These are phyloP conservation scores for Monocercomonoides exilis DNA, from an alignment of 78 protist genomes.

Conservation along the genomic window DNA sequence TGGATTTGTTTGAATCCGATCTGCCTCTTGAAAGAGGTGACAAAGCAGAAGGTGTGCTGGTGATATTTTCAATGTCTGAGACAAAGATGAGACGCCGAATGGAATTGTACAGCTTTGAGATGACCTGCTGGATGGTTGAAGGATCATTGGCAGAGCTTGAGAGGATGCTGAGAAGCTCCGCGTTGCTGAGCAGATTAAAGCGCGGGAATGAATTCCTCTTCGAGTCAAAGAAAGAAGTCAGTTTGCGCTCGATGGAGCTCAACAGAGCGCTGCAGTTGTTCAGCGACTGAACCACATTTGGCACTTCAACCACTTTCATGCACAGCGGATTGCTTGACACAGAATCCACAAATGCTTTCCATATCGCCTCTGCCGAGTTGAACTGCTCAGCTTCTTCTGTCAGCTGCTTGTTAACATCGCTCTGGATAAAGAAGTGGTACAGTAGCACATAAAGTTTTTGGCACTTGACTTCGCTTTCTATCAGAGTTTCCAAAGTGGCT, in stretches of 20 bases:
- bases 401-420: slow-evolving; percentile 20
- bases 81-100: too few relatives aligned
- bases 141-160: too few relatives aligned
- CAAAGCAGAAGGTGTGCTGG: too few relatives aligned
- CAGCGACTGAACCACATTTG: slow-evolving; percentile 17
- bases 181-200: slow-evolving; percentile 59
- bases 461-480: slow-evolving; percentile 28
- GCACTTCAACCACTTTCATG: slow-evolving; percentile 8
- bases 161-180: slow-evolving; percentile 56
- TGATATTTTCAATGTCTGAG: too few relatives aligned
- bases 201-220: slow-evolving; percentile 59
- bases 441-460: slow-evolving; percentile 63
- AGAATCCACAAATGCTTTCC: slow-evolving; percentile 12
- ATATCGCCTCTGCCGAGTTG: slow-evolving; percentile 40
- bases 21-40: too few relatives aligned
- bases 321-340: not conserved
- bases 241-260: slow-evolving; percentile 45
- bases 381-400: slow-evolving; percentile 17
- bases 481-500: not conserved
- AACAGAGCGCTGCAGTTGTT: slow-evolving; percentile 23
- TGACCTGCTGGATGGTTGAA: too few relatives aligned
- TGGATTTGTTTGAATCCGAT: too few relatives aligned
- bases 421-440: slow-evolving; percentile 60
- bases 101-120: too few relatives aligned
- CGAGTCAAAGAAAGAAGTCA: slow-evolving; percentile 54